Evolutionary conservation across 768 basidiomycete genomes (phyloP).

Genomic region (Lactifluus echinatus): DNA sequence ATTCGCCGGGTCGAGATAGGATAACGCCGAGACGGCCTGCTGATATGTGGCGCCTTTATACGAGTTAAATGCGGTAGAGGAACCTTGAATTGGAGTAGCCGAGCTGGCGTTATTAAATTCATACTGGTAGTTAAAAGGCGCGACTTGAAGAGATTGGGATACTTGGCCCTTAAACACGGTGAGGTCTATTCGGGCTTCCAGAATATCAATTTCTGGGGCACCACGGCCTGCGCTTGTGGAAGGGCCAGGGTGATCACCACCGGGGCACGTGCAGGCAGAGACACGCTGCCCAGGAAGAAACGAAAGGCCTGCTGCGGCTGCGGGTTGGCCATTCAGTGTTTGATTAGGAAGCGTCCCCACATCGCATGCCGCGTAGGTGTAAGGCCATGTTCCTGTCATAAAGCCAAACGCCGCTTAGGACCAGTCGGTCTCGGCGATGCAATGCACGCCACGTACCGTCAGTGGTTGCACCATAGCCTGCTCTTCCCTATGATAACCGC

Average conservation of each 20-base stretch:
- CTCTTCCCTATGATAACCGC: constrained; percentile 48
- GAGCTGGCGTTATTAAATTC: constrained; percentile 46
- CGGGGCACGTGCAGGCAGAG: constrained; percentile 82
- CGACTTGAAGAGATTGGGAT: constrained; percentile 74
- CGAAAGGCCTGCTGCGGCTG: constrained; percentile 49
- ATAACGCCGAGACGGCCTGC: constrained; percentile 64
- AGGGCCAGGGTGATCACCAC: constrained; percentile 86
- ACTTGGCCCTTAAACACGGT: constrained; percentile 47
- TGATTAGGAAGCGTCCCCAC: constrained; percentile 81
- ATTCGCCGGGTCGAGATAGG: constrained; percentile 42
- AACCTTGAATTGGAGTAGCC: constrained; percentile 46
- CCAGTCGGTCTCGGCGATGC: neutral
- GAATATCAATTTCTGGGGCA: constrained; percentile 88
- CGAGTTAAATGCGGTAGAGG: constrained; percentile 46
- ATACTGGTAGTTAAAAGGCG: constrained; percentile 71
- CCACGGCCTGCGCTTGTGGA: constrained; percentile 51
- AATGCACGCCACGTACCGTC: constrained; percentile 42
- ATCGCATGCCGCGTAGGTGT: constrained; percentile 79
- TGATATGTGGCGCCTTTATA: constrained; percentile 69
- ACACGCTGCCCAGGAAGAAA: constrained; percentile 80
- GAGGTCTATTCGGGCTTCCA: constrained; percentile 73
- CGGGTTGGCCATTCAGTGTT: constrained; percentile 45
- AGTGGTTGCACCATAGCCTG: constrained; percentile 85
- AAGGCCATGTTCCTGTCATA: constrained; percentile 53
- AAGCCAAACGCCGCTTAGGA: neutral